Percentiles rank a stretch among this genome's conserved stretches.
Conservation (phyloP, 352 stramenopile genomes). For the Phytophthora capsici region DNA sequence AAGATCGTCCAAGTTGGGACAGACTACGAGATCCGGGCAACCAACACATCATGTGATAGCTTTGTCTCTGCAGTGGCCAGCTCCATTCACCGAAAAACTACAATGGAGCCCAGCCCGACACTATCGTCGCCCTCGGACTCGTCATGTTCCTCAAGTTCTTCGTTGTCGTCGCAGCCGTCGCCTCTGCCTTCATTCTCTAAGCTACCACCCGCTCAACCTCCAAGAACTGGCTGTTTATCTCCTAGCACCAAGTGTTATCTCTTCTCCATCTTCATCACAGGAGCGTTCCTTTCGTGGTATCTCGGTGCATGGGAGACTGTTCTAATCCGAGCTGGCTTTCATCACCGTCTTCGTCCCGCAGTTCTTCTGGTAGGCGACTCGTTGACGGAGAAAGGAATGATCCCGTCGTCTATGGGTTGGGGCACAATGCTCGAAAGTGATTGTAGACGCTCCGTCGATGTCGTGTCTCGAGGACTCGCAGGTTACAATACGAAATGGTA, state of each 20-base stretch:
- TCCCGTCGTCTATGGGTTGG: slow-evolving; percentile 50
- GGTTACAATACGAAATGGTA: slow-evolving; percentile 66
- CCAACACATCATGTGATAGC: slow-evolving; percentile 17
- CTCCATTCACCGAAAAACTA: background rate
- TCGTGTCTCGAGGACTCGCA: slow-evolving; percentile 53
- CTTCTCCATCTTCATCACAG: slow-evolving; percentile 13
- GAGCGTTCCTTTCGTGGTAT: slow-evolving; percentile 29
- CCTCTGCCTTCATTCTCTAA: background rate
- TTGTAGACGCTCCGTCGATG: slow-evolving; percentile 49
- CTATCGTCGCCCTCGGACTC: background rate
- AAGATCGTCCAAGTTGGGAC: no score
- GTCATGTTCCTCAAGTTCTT: slow-evolving; percentile 2
- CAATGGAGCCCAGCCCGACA: background rate
- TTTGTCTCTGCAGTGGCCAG: background rate
- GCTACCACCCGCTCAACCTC: background rate
- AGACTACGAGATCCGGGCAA: no score
- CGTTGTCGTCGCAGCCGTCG: background rate
- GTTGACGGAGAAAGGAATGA: slow-evolving; percentile 52
- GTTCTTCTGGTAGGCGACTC: slow-evolving; percentile 62
- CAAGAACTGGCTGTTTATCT: slow-evolving; percentile 2
- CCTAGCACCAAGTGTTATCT: slow-evolving; percentile 21
- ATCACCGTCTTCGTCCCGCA: slow-evolving; percentile 25
- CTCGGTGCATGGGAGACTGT: slow-evolving; percentile 22
- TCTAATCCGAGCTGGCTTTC: background rate
- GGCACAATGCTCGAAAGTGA: slow-evolving; percentile 40